phyloP scores from a whole-genome alignment of 768 basidiomycete species.

The Mycena floridula region DNA sequence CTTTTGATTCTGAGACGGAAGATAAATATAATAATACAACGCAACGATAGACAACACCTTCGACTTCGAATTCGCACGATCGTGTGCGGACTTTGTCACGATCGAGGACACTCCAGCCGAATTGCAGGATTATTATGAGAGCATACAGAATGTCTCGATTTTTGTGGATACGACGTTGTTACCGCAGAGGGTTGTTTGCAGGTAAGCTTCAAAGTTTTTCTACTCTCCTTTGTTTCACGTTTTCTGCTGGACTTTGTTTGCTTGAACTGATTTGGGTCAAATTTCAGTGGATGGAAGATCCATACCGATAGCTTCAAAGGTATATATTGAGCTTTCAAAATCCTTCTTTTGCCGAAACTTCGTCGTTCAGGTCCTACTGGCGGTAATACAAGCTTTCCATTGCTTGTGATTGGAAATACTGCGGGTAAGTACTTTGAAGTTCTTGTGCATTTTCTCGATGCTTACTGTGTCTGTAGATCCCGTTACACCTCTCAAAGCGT shows the following conservation, averaged over 20 bases:
- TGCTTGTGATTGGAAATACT: constrained; percentile 11
- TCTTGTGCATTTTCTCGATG: neutral
- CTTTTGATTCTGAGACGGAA: too few relatives aligned
- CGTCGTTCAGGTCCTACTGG: constrained; percentile 6
- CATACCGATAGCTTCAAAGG: constrained; percentile 1
- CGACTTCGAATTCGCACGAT: neutral
- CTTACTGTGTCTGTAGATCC: constrained; percentile 7
- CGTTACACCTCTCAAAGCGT: constrained; percentile 12
- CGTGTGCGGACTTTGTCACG: neutral
- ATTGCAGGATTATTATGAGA: constrained; percentile 5
- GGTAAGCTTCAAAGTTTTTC: too few relatives aligned
- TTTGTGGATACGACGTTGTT: constrained; percentile 13
- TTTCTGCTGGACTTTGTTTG: too few relatives aligned
- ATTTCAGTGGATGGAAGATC: constrained; percentile 4
- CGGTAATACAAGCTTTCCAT: constrained; percentile 9
- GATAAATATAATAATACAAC: too few relatives aligned
- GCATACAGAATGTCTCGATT: neutral
- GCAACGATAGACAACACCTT: too few relatives aligned
- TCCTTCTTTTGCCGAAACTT: neutral
- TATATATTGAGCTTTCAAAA: constrained; percentile 4
- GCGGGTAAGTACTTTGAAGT: constrained; percentile 4
- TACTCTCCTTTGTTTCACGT: too few relatives aligned
- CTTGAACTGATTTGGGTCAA: constrained; percentile 1
- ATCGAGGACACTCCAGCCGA: constrained; percentile 7
- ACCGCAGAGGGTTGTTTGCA: constrained; percentile 5